These are phyloP conservation scores for Tulasnella sp. DNA, from an alignment of 768 basidiomycete genomes.

Conservation along the genomic window DNA sequence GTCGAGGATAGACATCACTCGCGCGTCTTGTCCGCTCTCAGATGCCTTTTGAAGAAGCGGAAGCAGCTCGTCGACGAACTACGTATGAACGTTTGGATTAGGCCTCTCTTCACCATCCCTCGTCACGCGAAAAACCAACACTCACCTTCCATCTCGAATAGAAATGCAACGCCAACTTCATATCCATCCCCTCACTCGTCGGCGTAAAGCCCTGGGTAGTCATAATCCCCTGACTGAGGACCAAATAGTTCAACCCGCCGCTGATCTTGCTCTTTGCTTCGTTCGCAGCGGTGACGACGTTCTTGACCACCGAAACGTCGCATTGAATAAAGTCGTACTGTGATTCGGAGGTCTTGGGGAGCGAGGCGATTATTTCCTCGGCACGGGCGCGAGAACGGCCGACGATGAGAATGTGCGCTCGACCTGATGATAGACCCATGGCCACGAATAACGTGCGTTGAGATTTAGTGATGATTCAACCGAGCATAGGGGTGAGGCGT, in stretches of 20 bases:
- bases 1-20: constrained; percentile 1
- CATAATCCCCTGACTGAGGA: constrained; percentile 10
- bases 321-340: constrained; percentile 25
- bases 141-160: constrained; percentile 15
- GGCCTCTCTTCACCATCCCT: no score
- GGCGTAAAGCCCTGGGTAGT: constrained; percentile 9
- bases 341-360: constrained; percentile 12
- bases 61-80: constrained; percentile 12
- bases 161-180: constrained; percentile 15
- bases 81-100: neutral
- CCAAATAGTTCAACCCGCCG: constrained; percentile 5
- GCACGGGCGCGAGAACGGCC: constrained; percentile 18
- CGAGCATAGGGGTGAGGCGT: neutral
- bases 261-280: neutral
- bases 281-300: constrained; percentile 5
- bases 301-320: constrained; percentile 20
- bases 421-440: neutral
- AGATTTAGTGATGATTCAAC: neutral
- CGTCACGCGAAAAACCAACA: neutral
- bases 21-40: constrained; percentile 12
- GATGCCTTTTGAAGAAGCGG: constrained; percentile 12
- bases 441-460: neutral
- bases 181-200: constrained; percentile 14
- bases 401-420: constrained; percentile 17
- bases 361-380: constrained; percentile 16